phyloP scores from a whole-genome alignment of 441 rosid genomes.

The Omphalea diandra region DNA sequence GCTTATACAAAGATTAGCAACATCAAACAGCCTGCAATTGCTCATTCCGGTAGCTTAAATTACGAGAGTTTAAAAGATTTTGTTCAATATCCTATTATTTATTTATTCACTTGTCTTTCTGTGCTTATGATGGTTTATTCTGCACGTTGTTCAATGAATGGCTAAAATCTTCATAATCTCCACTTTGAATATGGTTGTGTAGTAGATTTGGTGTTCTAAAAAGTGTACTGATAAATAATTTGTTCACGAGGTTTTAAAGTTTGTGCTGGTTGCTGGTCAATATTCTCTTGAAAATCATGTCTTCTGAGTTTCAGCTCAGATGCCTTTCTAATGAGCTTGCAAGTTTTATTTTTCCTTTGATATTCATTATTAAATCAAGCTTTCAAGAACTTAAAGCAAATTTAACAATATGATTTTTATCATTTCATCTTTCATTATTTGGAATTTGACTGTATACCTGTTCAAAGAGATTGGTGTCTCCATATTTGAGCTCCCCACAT shows the following conservation, averaged over 20 bases:
- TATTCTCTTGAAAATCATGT: slow-evolving; percentile 1
- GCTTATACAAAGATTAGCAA: slow-evolving; percentile 80
- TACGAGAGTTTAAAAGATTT: slow-evolving; percentile 20
- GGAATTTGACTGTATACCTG: not conserved
- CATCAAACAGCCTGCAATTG: slow-evolving; percentile 74
- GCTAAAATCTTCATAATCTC: not conserved
- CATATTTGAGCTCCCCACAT: not conserved
- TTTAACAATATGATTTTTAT: not conserved
- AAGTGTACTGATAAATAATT: not conserved
- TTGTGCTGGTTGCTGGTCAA: slow-evolving; percentile 10
- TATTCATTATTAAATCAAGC: not conserved
- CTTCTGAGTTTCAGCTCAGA: slow-evolving; percentile 1
- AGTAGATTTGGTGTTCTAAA: not conserved
- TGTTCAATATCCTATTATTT: not conserved
- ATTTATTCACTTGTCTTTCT: not conserved
- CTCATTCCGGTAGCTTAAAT: slow-evolving; percentile 73
- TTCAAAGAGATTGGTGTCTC: not conserved
- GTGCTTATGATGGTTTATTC: slow-evolving; percentile 8
- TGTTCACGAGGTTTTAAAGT: slow-evolving; percentile 4
- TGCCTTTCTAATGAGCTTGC: not conserved
- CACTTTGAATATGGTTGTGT: not conserved
- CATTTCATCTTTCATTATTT: not conserved
- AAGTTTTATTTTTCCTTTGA: not conserved
- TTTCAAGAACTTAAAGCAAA: not conserved
- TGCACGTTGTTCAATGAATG: not conserved